Percentiles rank a stretch among this genome's conserved stretches.
phyloP scores from a whole-genome alignment of 1,139 yeast genomes.

The Suhomyces ambrosiae region DNA sequence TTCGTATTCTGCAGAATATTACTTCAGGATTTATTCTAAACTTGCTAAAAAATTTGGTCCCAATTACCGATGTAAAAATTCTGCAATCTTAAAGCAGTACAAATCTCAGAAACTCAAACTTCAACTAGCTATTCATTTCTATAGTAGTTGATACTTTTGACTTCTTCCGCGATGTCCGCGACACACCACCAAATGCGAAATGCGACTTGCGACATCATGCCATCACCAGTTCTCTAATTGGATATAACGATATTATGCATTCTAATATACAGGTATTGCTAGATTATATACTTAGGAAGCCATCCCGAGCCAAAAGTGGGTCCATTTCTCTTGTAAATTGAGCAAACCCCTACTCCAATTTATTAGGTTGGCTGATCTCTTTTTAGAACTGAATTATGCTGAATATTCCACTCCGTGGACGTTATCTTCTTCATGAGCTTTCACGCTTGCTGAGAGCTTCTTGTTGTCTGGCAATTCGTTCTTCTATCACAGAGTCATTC shows the following conservation, averaged over 20 bases:
- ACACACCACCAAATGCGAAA: neutral
- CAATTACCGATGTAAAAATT: too few species aligned
- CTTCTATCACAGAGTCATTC: conserved; percentile 44
- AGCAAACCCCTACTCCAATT: neutral
- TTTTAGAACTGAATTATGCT: conserved; percentile 1
- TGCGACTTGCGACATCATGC: conserved; percentile 1
- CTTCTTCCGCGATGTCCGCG: neutral
- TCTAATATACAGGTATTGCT: conserved; percentile 7
- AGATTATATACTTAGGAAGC: conserved; percentile 1
- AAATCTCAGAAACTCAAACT: too few species aligned
- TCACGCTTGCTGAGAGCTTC: conserved; percentile 5
- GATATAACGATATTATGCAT: conserved; percentile 5
- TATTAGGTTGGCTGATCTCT: too few species aligned
- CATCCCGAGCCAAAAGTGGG: too few species aligned
- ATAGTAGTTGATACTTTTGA: too few species aligned
- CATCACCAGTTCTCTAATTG: conserved; percentile 5
- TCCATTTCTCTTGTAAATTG: too few species aligned
- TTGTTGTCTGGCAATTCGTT: conserved; percentile 20
- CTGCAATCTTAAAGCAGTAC: too few species aligned
- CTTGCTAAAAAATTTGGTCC: too few species aligned
- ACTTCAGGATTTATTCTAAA: too few species aligned
- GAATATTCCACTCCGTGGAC: neutral
- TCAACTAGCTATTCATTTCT: too few species aligned
- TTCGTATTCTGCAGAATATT: too few species aligned
- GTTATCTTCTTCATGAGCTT: neutral